Evolutionary conservation across 768 basidiomycete species (phyloP).

Genomic region (Boletus coccyginus): DNA sequence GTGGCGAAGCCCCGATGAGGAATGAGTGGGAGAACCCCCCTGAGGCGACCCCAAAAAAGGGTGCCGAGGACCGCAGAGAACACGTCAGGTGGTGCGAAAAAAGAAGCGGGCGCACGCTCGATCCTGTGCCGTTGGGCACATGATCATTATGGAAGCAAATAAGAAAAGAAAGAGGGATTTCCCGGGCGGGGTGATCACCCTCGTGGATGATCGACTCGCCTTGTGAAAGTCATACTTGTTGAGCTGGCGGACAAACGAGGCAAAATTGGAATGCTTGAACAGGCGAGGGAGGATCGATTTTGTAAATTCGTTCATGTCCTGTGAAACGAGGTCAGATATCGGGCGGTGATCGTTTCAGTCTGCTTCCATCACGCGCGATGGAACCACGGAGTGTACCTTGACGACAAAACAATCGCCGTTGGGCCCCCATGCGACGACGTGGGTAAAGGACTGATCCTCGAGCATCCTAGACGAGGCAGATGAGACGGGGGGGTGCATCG

Average conservation of each 20-base stretch:
- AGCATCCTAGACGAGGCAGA: slow-evolving; percentile 65
- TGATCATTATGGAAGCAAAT: slow-evolving; percentile 11
- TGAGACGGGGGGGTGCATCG: neutral
- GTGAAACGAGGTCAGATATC: slow-evolving; percentile 11
- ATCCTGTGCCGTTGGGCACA: slow-evolving; percentile 14
- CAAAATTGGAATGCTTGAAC: slow-evolving; percentile 96
- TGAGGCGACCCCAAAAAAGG: slow-evolving; percentile 12
- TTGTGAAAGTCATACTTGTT: slow-evolving; percentile 99
- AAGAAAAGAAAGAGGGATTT: slow-evolving; percentile 2
- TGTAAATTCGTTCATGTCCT: slow-evolving; percentile 96
- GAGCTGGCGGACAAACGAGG: slow-evolving; percentile 86
- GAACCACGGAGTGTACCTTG: slow-evolving; percentile 44
- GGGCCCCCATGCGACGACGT: slow-evolving; percentile 81
- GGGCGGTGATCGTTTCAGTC: neutral
- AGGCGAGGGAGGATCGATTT: slow-evolving; percentile 85
- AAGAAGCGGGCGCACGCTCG: slow-evolving; percentile 13
- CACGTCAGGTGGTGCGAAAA: slow-evolving; percentile 1
- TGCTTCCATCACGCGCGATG: neutral
- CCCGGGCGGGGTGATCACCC: neutral
- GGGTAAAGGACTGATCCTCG: slow-evolving; percentile 68
- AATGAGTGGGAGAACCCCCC: slow-evolving; percentile 1
- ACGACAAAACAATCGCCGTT: slow-evolving; percentile 89
- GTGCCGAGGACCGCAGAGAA: slow-evolving; percentile 9
- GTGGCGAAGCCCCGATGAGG: neutral
- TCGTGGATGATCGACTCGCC: slow-evolving; percentile 35